These are phyloP conservation scores for Daedaleopsis sinensis DNA, from an alignment of 768 basidiomycete species.

Conservation along the genomic window DNA sequence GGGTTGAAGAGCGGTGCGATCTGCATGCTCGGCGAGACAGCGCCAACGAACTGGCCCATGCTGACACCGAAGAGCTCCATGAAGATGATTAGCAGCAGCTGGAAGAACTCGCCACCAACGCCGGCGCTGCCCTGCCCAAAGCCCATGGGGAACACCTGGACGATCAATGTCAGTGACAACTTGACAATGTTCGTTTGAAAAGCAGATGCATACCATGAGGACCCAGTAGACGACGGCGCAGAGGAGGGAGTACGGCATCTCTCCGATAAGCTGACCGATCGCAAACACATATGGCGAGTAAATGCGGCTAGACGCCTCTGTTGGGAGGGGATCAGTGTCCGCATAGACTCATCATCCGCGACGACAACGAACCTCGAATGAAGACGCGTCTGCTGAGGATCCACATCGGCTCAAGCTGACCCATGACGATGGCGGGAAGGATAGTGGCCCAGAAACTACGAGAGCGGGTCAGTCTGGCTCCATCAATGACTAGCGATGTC, in stretches of 20 bases:
- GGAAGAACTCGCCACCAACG: constrained; percentile 68
- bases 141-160: constrained; percentile 61
- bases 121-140: constrained; percentile 67
- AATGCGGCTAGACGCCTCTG: constrained; percentile 81
- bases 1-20: constrained; percentile 84
- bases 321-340: neutral
- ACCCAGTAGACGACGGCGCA: constrained; percentile 79
- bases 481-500: neutral
- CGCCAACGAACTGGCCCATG: constrained; percentile 73
- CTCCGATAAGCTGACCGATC: constrained; percentile 77
- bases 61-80: constrained; percentile 75
- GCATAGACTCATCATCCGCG: neutral
- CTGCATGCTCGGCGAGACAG: constrained; percentile 71
- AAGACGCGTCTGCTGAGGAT: constrained; percentile 65
- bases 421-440: constrained; percentile 75
- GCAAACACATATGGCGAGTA: constrained; percentile 88
- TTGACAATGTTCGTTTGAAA: neutral
- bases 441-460: constrained; percentile 67
- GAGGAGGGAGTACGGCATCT: constrained; percentile 74
- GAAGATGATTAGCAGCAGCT: constrained; percentile 69
- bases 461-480: neutral
- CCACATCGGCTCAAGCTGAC: constrained; percentile 83
- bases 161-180: neutral
- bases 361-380: constrained; percentile 27
- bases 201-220: constrained; percentile 53